Percentiles rank a stretch among this genome's conserved stretches.
Evolutionary conservation across 2,329 filamentous ascomycete genomes (phyloP).

Genomic region (Pestalotiopsis sp.): DNA sequence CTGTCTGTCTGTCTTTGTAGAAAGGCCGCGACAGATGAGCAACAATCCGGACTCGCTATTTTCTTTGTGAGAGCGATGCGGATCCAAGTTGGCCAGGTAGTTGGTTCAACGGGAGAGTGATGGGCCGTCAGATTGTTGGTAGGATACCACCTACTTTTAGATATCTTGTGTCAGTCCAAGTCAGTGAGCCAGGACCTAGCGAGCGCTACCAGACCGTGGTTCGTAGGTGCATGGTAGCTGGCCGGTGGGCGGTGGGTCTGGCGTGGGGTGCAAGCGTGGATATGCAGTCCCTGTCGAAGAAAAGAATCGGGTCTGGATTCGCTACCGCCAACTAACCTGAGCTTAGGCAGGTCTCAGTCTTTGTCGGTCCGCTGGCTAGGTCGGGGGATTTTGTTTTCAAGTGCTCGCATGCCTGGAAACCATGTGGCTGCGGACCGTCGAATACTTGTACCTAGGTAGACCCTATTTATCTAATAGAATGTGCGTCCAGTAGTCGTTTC

Average conservation of each 20-base stretch:
- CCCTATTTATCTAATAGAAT: no score
- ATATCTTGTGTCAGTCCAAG: neutral
- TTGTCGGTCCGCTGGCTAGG: neutral
- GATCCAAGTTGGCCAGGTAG: neutral
- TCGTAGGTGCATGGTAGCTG: neutral
- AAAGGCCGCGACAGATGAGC: neutral
- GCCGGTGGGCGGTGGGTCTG: neutral
- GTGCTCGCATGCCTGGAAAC: neutral
- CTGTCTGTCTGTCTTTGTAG: conserved; percentile 1
- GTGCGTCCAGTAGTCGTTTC: no score
- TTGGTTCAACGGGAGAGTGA: neutral
- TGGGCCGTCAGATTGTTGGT: neutral
- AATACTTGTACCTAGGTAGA: neutral
- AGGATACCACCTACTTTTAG: neutral
- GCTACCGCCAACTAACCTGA: neutral
- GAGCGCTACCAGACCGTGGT: neutral
- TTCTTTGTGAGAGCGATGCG: neutral
- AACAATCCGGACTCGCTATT: neutral
- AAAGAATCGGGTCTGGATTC: neutral
- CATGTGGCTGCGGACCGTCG: neutral
- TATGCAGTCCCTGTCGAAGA: neutral
- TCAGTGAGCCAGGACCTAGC: neutral
- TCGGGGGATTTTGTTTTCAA: neutral
- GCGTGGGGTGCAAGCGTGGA: neutral
- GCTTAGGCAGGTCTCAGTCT: neutral